Evolutionary conservation across 495 filamentous ascomycete genomes (phyloP).

Genomic region (Lasiosphaeris hirsuta): DNA sequence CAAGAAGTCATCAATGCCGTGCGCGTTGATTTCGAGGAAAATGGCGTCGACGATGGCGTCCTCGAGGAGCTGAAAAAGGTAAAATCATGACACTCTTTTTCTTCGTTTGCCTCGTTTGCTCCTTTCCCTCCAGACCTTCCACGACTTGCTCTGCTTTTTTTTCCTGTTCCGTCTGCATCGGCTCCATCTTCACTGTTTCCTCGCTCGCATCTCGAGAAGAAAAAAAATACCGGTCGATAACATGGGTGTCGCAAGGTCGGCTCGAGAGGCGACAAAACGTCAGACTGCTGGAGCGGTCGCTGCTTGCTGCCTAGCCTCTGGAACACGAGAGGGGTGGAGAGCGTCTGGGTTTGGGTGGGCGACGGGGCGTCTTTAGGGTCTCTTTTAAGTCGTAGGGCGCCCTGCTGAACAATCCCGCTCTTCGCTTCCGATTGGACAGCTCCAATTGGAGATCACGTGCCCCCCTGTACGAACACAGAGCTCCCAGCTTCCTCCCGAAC

Average conservation of each 20-base stretch:
- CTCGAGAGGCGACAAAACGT: not conserved
- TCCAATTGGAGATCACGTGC: slow-evolving; percentile 28
- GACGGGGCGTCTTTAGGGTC: slow-evolving; percentile 54
- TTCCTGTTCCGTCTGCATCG: not conserved
- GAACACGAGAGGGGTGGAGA: slow-evolving; percentile 39
- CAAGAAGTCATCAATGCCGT: slow-evolving; percentile 83
- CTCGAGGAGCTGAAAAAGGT: slow-evolving; percentile 83
- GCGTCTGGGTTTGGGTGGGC: slow-evolving; percentile 41
- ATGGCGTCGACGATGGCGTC: slow-evolving; percentile 80
- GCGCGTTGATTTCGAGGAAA: slow-evolving; percentile 93
- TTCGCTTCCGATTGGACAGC: slow-evolving; percentile 26
- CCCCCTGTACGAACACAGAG: slow-evolving; percentile 2
- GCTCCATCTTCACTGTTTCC: not conserved
- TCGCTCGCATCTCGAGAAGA: not conserved
- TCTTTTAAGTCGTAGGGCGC: slow-evolving; percentile 38
- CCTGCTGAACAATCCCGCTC: slow-evolving; percentile 8
- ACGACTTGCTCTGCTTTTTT: not conserved
- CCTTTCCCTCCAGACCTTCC: not conserved
- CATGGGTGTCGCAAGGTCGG: not conserved
- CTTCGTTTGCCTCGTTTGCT: slow-evolving; percentile 20
- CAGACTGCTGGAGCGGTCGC: slow-evolving; percentile 2
- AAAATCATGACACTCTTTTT: slow-evolving; percentile 35
- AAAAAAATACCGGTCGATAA: not conserved
- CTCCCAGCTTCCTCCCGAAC: slow-evolving; percentile 1
- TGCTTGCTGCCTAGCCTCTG: slow-evolving; percentile 15